phyloP scores from a whole-genome alignment of 495 filamentous ascomycete genomes.

The Letharia columbiana region DNA sequence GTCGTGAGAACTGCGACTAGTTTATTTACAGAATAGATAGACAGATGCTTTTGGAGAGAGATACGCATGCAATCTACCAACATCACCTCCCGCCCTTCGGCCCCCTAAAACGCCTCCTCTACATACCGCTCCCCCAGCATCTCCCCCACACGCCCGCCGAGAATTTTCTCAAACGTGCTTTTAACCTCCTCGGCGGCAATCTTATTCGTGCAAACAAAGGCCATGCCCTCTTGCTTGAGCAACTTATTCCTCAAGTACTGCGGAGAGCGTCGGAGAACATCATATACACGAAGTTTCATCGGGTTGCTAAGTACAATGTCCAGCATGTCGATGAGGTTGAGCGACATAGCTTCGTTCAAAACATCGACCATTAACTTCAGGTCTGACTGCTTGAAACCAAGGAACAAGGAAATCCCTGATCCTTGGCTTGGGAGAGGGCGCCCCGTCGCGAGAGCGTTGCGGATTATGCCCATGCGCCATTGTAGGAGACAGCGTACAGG shows the following conservation, averaged over 20 bases:
- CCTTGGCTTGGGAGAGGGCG: background rate
- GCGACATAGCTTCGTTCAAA: slow-evolving; percentile 7
- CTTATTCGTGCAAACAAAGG: slow-evolving; percentile 20
- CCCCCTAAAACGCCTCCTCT: slow-evolving; percentile 21
- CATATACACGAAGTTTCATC: slow-evolving; percentile 18
- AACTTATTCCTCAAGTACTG: slow-evolving; percentile 13
- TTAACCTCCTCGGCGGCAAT: slow-evolving; percentile 11
- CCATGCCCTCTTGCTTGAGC: slow-evolving; percentile 10
- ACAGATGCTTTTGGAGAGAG: background rate
- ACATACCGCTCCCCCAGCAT: slow-evolving; percentile 23
- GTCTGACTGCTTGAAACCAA: slow-evolving; percentile 15
- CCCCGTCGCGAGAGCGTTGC: background rate
- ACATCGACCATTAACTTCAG: background rate
- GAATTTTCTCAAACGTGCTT: slow-evolving; percentile 8
- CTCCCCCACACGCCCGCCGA: slow-evolving; percentile 17
- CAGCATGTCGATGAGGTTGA: slow-evolving; percentile 14
- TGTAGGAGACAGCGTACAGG: slow-evolving; percentile 26
- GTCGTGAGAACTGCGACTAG: background rate
- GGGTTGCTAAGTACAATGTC: slow-evolving; percentile 20
- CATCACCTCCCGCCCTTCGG: background rate
- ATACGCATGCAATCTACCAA: background rate
- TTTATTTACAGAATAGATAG: background rate
- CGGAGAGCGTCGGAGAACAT: slow-evolving; percentile 7
- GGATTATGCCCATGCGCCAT: slow-evolving; percentile 14
- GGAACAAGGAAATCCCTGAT: slow-evolving; percentile 12